Base-by-base conservation (phyloP, 1,284 basidiomycete species). In the Stygiomarasmius scandens region DNA sequence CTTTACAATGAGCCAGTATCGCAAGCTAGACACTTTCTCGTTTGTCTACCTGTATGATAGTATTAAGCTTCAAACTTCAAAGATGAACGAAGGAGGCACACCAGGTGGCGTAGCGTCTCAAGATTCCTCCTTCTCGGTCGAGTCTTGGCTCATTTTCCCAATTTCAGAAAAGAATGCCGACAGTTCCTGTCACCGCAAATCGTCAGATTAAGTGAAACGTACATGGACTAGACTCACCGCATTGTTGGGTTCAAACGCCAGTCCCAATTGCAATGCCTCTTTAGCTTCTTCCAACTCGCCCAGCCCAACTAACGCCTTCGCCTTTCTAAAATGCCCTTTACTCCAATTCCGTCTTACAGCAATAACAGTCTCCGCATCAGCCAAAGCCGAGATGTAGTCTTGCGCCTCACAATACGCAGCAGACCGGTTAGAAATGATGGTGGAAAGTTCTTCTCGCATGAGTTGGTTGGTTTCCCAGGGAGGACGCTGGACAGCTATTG, bases 271-370 rank as follows among this genome's bases (percentile, higher is more conserved):
- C 56, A 95, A 78, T 2, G 95, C 90, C 49, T 96, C 92, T 61
- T 83, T 84, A 2, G 95, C 96, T 54, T 97, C 95, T 36, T 86
- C 77, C 54, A 84, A 75, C 49, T 81, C 78, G 12, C 81, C 79
- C 56, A 99, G 76, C n/a, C 85, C 93, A 3, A 91, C 78, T 47
- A 98, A 77, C 0, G 96, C 95, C 70, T 91, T 92, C 2, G 91
- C 93, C 65, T 89, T 96, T 62, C 96, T 81, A 79, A 96, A 97
- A 71, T 98, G 94, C 0, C 95, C 96, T 71, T 98, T 98, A 65
- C 89, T 86, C 96, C 96, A 99, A 25, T 87, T 87, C 58, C 89
- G 81, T 70, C 93, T 92, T 55, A 98, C 76, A 62, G 85, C 75
- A 46, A 96, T 89, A 64, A 98, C 95, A 1, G 89, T 87, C 61